Conservation (phyloP, 169 alveolate species). For the Plasmodium cynomolgi region DNA sequence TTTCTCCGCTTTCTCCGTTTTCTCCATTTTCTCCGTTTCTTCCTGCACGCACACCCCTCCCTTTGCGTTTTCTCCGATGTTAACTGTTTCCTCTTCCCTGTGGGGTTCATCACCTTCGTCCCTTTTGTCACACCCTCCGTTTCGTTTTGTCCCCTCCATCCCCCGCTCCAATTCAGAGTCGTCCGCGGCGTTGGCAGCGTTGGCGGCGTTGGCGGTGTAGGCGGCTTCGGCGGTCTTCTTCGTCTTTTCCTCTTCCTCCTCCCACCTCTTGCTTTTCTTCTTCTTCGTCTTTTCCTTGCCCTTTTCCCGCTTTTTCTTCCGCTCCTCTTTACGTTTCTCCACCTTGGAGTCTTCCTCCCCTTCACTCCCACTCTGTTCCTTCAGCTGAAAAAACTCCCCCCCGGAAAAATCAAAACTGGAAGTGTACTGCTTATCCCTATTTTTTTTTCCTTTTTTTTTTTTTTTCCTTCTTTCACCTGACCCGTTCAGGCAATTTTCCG, state of each 20-base stretch:
- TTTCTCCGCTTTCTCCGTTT: too few relatives aligned
- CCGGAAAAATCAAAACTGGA: neutral
- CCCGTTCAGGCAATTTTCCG: neutral
- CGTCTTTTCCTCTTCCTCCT: neutral
- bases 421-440: neutral
- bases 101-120: neutral
- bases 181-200: neutral
- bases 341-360: neutral
- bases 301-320: neutral
- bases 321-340: neutral
- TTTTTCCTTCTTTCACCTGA: slow-evolving; percentile 5
- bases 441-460: neutral
- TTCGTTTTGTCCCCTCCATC: neutral
- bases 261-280: neutral
- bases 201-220: too few relatives aligned
- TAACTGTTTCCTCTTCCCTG: neutral
- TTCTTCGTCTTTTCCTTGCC: neutral
- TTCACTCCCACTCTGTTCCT: neutral
- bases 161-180: neutral
- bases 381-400: slow-evolving; percentile 17
- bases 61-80: neutral
- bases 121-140: neutral
- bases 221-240: neutral
- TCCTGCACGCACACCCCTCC: neutral
- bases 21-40: neutral